Evolutionary conservation across 352 stramenopile genomes (phyloP), one percentile per base, ranked within the genome.

Genomic region (Blastocystis sp.): DNA sequence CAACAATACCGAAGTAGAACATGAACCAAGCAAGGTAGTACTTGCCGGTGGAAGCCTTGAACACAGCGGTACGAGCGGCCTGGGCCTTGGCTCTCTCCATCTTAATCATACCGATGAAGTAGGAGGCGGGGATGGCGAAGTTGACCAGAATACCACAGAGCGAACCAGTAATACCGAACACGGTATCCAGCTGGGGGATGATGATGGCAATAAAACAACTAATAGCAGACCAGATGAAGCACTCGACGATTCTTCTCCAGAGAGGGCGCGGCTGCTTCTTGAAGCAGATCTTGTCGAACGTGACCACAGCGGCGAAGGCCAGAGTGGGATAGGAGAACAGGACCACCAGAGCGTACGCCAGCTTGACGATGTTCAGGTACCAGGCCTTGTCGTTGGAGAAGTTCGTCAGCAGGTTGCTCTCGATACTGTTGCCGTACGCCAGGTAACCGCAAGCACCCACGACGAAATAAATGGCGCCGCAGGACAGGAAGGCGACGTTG

Each of bases 251-350:
- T n/a, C 66, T 34, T 41, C 66, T 19, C 40, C 38, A 19, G 17
- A 21, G 5, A 53, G 66, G 40, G 60, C 66, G 66, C 53, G 66
- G 66, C 66, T 77, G 66, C 14, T 77, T 77, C 21, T 76, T 76
- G 52, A 77, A 77, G 43, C 28, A 77, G 5, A 59, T 19, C 66
- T 77, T 77, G 45, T 77, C 66, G 52, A 77, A 60, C 2, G 66
- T 61, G 7, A 77, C 66, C 38, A 77, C n/a, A 2, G 66, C 34
- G 45, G 66, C 28, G 43, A 56, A 77, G 11, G 66, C 38, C 23
- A 77, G 66, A 77, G 19, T 43, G 60, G 66, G 66, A 23, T 77
- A 77, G 3, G 66, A 77, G 52, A 77, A 77, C 3, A 77, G 66
- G 4, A 59, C 38, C 4, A 77, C 66, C 19, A 77, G 2, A 4